These are phyloP conservation scores for Spergularia bocconei DNA, from an alignment of 148 eudicot species.

Conservation along the genomic window DNA sequence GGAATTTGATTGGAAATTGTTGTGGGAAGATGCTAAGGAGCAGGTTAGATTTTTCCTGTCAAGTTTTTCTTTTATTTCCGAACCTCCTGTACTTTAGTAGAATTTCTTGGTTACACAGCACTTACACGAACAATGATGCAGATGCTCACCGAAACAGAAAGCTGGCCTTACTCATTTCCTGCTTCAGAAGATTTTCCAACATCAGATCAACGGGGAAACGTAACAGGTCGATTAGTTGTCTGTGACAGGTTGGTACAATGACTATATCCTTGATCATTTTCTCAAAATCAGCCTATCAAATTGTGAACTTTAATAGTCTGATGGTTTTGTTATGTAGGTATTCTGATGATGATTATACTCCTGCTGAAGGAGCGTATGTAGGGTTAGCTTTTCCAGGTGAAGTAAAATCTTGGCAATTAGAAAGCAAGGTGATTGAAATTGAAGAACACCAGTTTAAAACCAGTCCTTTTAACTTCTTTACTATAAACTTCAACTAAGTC, in stretches of 20 bases:
- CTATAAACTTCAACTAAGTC: neutral
- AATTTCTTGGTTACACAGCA: neutral
- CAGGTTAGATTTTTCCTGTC: slow-evolving; percentile 46
- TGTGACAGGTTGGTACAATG: slow-evolving; percentile 27
- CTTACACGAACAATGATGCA: slow-evolving; percentile 17
- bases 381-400: slow-evolving; percentile 74
- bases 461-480: neutral
- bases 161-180: slow-evolving; percentile 37
- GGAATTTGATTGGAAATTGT: slow-evolving; percentile 42
- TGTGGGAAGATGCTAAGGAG: slow-evolving; percentile 79
- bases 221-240: slow-evolving; percentile 30
- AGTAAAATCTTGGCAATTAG: slow-evolving; percentile 79
- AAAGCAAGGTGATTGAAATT: slow-evolving; percentile 53
- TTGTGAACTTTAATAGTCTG: neutral
- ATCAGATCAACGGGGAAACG: slow-evolving; percentile 32
- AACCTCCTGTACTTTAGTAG: neutral
- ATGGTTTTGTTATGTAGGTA: slow-evolving; percentile 33
- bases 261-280: neutral
- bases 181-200: slow-evolving; percentile 34
- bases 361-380: slow-evolving; percentile 56
- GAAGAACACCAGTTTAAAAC: neutral
- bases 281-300: neutral
- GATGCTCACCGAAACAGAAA: slow-evolving; percentile 31
- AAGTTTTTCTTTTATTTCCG: neutral
- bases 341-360: slow-evolving; percentile 31